Evolutionary conservation across 1,284 basidiomycete species (phyloP).

Genomic region (Irpex rosettiformis): DNA sequence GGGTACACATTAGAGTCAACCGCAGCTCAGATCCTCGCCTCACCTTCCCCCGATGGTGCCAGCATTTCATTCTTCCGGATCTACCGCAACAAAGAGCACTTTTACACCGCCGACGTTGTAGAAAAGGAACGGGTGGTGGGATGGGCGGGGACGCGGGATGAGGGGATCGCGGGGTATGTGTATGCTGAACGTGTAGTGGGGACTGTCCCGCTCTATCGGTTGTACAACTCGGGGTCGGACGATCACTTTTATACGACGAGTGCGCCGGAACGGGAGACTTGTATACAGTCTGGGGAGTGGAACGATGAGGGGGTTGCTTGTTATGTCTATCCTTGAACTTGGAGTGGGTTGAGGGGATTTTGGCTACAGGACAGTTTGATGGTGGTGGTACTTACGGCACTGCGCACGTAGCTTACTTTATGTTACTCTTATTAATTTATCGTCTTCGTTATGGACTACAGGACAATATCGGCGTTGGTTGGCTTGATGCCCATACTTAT

Average conservation of each 20-base stretch:
- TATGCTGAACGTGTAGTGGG: not conserved
- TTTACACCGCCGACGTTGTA: not conserved
- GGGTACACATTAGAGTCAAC: not conserved
- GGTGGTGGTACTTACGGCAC: too few relatives aligned
- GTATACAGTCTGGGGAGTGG: not conserved
- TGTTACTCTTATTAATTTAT: too few relatives aligned
- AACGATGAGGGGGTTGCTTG: conserved; percentile 5
- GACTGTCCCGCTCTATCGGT: conserved; percentile 12
- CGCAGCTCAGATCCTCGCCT: not conserved
- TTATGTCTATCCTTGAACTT: not conserved
- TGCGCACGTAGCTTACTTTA: too few relatives aligned
- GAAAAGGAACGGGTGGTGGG: not conserved
- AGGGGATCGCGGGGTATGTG: not conserved
- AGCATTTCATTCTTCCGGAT: not conserved
- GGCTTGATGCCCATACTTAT: too few relatives aligned
- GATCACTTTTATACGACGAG: conserved; percentile 15
- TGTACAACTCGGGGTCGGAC: conserved; percentile 1
- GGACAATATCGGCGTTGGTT: too few relatives aligned
- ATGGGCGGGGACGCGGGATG: not conserved
- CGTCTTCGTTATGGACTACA: too few relatives aligned
- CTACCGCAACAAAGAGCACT: not conserved
- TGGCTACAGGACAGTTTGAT: too few relatives aligned
- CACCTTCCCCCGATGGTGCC: not conserved
- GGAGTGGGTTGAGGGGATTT: too few relatives aligned
- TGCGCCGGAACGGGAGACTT: conserved; percentile 6